Percentiles rank a stretch among this genome's conserved stretches.
phyloP scores from a whole-genome alignment of 2,329 filamentous ascomycete species.

The Eurotiales sp. region DNA sequence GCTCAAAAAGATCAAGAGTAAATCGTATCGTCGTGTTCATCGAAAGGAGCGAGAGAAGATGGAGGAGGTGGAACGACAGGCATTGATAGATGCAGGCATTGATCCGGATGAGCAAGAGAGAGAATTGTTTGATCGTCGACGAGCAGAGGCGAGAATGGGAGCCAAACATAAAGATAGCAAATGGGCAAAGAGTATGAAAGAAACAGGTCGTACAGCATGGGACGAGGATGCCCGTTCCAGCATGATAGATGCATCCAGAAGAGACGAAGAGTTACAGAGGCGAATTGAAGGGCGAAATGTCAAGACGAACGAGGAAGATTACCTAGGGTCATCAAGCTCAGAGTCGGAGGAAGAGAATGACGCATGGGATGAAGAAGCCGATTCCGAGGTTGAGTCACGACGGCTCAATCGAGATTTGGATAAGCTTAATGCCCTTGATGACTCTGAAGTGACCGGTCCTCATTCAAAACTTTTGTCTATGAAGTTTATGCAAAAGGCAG shows the following conservation, averaged over 20 bases:
- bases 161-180: slow-evolving; percentile 83
- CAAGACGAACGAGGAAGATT: slow-evolving; percentile 59
- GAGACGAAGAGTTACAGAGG: slow-evolving; percentile 75
- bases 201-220: slow-evolving; percentile 76
- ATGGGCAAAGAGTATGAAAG: slow-evolving; percentile 82
- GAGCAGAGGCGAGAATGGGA: slow-evolving; percentile 81
- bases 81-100: slow-evolving; percentile 56
- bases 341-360: slow-evolving; percentile 59
- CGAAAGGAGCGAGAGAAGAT: slow-evolving; percentile 68
- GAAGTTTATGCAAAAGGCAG: slow-evolving; percentile 92
- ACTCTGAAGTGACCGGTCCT: slow-evolving; percentile 39
- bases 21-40: slow-evolving; percentile 87
- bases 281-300: slow-evolving; percentile 71
- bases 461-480: slow-evolving; percentile 71
- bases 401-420: slow-evolving; percentile 38
- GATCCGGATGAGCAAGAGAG: slow-evolving; percentile 62
- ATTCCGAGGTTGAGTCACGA: slow-evolving; percentile 32
- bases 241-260: slow-evolving; percentile 73
- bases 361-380: slow-evolving; percentile 49
- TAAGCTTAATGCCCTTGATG: slow-evolving; percentile 47
- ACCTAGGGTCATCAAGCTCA: slow-evolving; percentile 50
- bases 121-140: slow-evolving; percentile 65
- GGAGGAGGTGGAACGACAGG: slow-evolving; percentile 55
- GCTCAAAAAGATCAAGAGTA: slow-evolving; percentile 99
- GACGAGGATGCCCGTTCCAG: slow-evolving; percentile 79